These are phyloP conservation scores for Zoysia japonica DNA, from an alignment of 176 grass and related monocot genomes.

Conservation along the genomic window DNA sequence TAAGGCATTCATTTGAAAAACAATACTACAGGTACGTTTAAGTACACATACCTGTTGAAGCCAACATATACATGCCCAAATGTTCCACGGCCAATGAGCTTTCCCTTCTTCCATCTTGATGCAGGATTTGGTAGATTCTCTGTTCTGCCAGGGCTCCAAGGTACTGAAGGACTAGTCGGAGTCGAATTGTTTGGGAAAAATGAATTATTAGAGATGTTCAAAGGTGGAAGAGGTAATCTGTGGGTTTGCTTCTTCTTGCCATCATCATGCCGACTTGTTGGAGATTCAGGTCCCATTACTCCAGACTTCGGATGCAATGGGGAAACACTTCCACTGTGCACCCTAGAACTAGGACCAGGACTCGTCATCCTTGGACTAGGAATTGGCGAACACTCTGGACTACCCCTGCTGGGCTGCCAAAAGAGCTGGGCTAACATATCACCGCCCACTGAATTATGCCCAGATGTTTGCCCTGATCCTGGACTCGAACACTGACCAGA, in stretches of 20 bases:
- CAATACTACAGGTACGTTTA: not conserved
- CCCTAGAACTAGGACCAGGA: conserved; percentile 89
- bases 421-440: conserved; percentile 86
- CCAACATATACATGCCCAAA: conserved; percentile 99
- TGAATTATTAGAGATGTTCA: conserved; percentile 73
- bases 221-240: conserved; percentile 84
- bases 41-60: conserved; percentile 82
- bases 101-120: conserved; percentile 98
- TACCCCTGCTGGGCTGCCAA: conserved; percentile 80
- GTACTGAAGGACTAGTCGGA: conserved; percentile 61
- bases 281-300: conserved; percentile 90
- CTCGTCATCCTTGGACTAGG: conserved; percentile 96
- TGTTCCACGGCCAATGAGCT: conserved; percentile 86
- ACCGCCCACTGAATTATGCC: conserved; percentile 94
- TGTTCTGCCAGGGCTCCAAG: conserved; percentile 81
- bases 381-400: conserved; percentile 92
- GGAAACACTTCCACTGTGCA: conserved; percentile 94
- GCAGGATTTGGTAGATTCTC: conserved; percentile 79
- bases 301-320: conserved; percentile 88
- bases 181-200: conserved; percentile 79
- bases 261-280: conserved; percentile 62
- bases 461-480: conserved; percentile 97
- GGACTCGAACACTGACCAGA: conserved; percentile 98
- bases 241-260: conserved; percentile 92
- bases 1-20: not conserved